A percentile compares a stretch with the other conserved stretches of the same genome.
Evolutionary conservation across 176 grass and related monocot genomes (phyloP).

Genomic region (Aegilops tauschii): DNA sequence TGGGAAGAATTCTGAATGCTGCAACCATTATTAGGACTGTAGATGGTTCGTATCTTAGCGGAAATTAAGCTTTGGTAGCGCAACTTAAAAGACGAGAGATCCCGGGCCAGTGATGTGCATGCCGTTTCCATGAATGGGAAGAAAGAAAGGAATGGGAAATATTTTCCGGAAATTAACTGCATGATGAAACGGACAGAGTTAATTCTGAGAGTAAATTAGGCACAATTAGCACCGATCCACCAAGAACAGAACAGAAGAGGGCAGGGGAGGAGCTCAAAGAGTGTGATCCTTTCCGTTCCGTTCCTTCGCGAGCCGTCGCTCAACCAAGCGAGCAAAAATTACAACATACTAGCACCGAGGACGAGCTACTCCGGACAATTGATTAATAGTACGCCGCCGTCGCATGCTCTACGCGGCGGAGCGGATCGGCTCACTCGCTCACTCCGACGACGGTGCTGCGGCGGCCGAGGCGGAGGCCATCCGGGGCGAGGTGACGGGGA

Average conservation of each 20-base stretch:
- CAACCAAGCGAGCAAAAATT: slow-evolving; percentile 35
- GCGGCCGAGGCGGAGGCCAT: slow-evolving; percentile 13
- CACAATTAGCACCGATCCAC: not conserved
- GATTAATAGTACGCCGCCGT: not conserved
- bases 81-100: not conserved
- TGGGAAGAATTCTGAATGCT: slow-evolving; percentile 16
- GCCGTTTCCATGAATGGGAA: not conserved
- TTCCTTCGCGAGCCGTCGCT: slow-evolving; percentile 40
- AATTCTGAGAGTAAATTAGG: slow-evolving; percentile 5
- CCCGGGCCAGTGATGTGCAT: not conserved
- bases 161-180: not conserved
- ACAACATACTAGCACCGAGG: slow-evolving; percentile 24
- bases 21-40: not conserved
- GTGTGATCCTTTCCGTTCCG: slow-evolving; percentile 33
- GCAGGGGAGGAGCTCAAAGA: slow-evolving; percentile 32
- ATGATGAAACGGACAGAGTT: not conserved
- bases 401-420: not conserved
- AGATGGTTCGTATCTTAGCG: not conserved
- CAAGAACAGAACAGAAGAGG: not conserved
- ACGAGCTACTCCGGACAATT: not conserved
- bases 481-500: slow-evolving; percentile 81
- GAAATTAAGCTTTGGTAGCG: not conserved
- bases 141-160: not conserved
- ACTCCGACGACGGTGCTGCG: slow-evolving; percentile 18
- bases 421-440: not conserved